Conservation (phyloP, 2,329 filamentous ascomycete species). For the Aspergillus amoenus region DNA sequence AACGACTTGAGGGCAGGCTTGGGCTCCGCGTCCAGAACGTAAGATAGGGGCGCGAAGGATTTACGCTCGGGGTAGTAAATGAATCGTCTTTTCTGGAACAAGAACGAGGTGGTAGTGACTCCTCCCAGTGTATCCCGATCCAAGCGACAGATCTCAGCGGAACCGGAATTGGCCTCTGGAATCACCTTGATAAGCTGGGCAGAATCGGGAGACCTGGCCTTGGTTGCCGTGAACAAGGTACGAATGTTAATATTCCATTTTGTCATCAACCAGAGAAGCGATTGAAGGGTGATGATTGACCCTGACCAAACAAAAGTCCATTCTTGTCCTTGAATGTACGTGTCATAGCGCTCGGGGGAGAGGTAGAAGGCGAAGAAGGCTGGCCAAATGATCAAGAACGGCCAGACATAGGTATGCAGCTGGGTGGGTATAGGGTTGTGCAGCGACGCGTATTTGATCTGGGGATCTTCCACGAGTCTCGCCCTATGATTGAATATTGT, state of each 20-base stretch:
- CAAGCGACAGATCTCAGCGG: constrained; percentile 82
- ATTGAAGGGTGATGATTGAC: constrained; percentile 82
- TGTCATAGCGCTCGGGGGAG: constrained; percentile 78
- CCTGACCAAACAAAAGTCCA: constrained; percentile 97
- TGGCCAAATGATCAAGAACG: constrained; percentile 89
- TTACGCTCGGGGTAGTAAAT: constrained; percentile 72
- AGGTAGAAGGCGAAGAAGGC: constrained; percentile 87
- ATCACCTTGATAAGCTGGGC: constrained; percentile 90
- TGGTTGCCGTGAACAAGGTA: constrained; percentile 75
- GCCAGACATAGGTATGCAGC: constrained; percentile 88
- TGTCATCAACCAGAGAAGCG: constrained; percentile 89
- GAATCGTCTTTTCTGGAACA: constrained; percentile 98
- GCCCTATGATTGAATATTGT: constrained; percentile 52
- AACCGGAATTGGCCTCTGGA: constrained; percentile 83
- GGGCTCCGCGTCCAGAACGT: constrained; percentile 80
- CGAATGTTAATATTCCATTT: constrained; percentile 94
- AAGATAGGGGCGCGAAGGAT: constrained; percentile 78
- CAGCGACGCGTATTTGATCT: constrained; percentile 84
- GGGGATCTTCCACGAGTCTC: constrained; percentile 84
- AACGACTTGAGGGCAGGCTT: constrained; percentile 77
- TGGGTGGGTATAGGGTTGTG: constrained; percentile 80
- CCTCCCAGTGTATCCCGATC: constrained; percentile 72
- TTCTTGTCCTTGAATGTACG: constrained; percentile 88
- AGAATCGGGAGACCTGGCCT: constrained; percentile 66
- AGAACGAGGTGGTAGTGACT: constrained; percentile 77